These are phyloP conservation scores for Oryza meridionalis DNA, from an alignment of 176 grass and related monocot genomes.

Conservation along the genomic window DNA sequence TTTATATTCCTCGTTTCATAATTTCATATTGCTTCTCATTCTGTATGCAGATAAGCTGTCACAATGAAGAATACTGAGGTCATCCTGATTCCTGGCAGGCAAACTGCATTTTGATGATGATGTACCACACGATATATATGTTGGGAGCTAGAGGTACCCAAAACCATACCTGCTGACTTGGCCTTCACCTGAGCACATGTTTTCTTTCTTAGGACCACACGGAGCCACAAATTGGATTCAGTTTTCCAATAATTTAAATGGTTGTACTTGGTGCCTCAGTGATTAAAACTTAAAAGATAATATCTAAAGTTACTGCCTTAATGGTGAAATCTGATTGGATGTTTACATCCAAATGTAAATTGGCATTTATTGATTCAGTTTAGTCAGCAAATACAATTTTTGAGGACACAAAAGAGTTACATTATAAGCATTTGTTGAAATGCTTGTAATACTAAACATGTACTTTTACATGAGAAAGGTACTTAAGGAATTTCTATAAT, in stretches of 20 bases:
- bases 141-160: slow-evolving; percentile 22
- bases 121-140: not conserved
- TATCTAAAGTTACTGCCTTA: not conserved
- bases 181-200: slow-evolving; percentile 22
- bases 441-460: too few relatives aligned
- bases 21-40: slow-evolving; percentile 21
- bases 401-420: not conserved
- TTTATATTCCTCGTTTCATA: not conserved
- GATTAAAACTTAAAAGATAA: not conserved
- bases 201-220: slow-evolving; percentile 21
- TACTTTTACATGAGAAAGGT: too few relatives aligned
- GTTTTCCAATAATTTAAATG: not conserved
- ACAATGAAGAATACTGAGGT: slow-evolving; percentile 20
- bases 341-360: slow-evolving; percentile 7
- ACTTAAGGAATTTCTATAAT: too few relatives aligned
- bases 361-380: not conserved
- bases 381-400: not conserved
- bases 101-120: slow-evolving; percentile 9
- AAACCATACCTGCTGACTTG: slow-evolving; percentile 18
- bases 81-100: not conserved
- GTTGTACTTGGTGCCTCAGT: not conserved
- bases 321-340: not conserved
- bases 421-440: not conserved
- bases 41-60: slow-evolving; percentile 23
- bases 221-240: not conserved